Evolutionary conservation across 768 basidiomycete species (phyloP), one percentile per base, ranked within the genome.

Genomic region (Kwoniella newhampshirensis): DNA sequence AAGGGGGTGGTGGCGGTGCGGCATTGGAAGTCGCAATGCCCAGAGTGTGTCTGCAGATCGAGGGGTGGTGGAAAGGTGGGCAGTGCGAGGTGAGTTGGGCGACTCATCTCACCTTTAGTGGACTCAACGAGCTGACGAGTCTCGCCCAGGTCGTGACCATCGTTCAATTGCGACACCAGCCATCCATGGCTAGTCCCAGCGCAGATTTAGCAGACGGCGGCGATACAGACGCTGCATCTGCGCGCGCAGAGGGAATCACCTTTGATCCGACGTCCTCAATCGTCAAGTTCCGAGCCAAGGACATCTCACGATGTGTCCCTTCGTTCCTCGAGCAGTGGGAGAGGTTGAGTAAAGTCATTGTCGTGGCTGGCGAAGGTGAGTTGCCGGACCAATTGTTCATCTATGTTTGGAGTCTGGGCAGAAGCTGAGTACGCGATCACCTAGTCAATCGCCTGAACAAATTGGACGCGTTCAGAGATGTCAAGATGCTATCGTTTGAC

Each of bases 261-360:
- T 93, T 93, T 67, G 91, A 96, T 69, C 87, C 89, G 9, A 83
- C 82, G 23, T 87, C 90, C 62, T 91, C 90, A 13, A 83, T 96
- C 13, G 89, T 94, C 6, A 90, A 87, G 0, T 93, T 96, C 75
- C 78, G 89, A 32, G 89, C 89, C 1, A 87, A 89, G 64, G 83
- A 91, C 67, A 87, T 93, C 62, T 84, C 91, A 63, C 86, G 85
- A 7, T 93, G 91, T 67, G 89, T 96, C 18, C 87, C 88, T 57
- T 87, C 91, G 65, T 92, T 96, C 73, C 77, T 89, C 63, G 88
- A 91, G 69, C 91, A 92, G 75, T 94, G 91, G 90, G 88, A 89
- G 37, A 81, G 87, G 42, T 88, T 94, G 27, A 89, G 89, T 18
- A 93, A 91, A 77, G 91, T 92, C 83, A 89, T 92, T 12, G 88